These are phyloP conservation scores for Begonia loranthoides DNA, from an alignment of 306 rosid genomes.

Conservation along the genomic window DNA sequence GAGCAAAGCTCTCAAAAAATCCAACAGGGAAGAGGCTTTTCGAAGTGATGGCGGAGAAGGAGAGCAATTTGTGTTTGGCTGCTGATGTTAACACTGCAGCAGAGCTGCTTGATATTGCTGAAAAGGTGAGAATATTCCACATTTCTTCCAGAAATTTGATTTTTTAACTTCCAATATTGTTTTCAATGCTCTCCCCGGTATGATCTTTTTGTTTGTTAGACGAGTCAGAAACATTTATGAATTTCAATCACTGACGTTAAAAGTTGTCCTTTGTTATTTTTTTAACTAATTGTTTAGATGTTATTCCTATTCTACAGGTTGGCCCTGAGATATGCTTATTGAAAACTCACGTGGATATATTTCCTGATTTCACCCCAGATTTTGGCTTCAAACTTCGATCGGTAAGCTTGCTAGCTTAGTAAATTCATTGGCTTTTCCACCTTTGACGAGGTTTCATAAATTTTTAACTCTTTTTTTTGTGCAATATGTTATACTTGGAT, in stretches of 20 bases:
- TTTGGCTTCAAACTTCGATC: slow-evolving; percentile 71
- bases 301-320: slow-evolving; percentile 26
- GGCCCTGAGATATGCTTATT: slow-evolving; percentile 90
- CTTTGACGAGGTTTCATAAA: background rate
- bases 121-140: slow-evolving; percentile 29
- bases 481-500: no score
- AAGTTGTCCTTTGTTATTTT: background rate
- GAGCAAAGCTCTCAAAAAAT: slow-evolving; percentile 62
- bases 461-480: no score
- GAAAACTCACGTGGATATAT: slow-evolving; percentile 91
- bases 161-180: no score
- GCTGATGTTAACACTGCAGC: slow-evolving; percentile 80
- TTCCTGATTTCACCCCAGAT: slow-evolving; percentile 81
- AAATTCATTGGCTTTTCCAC: no score
- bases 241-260: no score
- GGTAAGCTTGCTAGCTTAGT: slow-evolving; percentile 18
- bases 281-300: background rate
- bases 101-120: slow-evolving; percentile 74
- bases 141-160: slow-evolving; percentile 1
- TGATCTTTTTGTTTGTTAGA: no score
- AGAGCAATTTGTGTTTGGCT: slow-evolving; percentile 76
- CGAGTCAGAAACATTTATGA: no score
- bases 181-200: no score
- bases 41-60: slow-evolving; percentile 66
- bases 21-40: slow-evolving; percentile 72